These are phyloP conservation scores for Pichia sp. DNA, from an alignment of 1,139 yeast genomes.

Conservation along the genomic window DNA sequence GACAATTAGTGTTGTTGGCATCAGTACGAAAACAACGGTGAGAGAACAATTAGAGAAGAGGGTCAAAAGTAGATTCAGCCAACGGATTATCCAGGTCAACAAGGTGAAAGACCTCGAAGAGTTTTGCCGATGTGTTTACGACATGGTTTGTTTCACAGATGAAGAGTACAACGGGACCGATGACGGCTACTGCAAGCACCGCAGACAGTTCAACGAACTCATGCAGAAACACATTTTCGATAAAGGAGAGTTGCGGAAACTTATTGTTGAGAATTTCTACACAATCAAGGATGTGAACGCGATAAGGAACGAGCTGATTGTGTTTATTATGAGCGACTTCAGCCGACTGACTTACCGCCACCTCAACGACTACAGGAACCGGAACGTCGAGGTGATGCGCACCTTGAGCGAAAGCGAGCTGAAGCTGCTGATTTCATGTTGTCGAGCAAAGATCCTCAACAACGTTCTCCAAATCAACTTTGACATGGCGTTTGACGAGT, in stretches of 20 bases:
- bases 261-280: slow-evolving; percentile 47
- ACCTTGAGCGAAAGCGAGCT: slow-evolving; percentile 67
- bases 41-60: slow-evolving; percentile 85
- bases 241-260: slow-evolving; percentile 33
- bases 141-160: slow-evolving; percentile 20
- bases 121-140: slow-evolving; percentile 35
- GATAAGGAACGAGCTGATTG: slow-evolving; percentile 47
- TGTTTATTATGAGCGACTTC: slow-evolving; percentile 33
- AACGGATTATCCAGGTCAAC: slow-evolving; percentile 59
- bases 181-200: slow-evolving; percentile 21
- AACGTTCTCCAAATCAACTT: slow-evolving; percentile 60
- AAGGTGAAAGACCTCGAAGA: slow-evolving; percentile 45
- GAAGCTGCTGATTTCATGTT: slow-evolving; percentile 64
- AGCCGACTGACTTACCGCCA: slow-evolving; percentile 3
- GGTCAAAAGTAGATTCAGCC: slow-evolving; percentile 86
- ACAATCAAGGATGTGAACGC: slow-evolving; percentile 57
- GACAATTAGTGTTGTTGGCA: slow-evolving; percentile 80
- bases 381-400: slow-evolving; percentile 29
- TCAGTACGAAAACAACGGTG: slow-evolving; percentile 69
- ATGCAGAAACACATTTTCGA: slow-evolving; percentile 34
- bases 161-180: slow-evolving; percentile 17
- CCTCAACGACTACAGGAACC: slow-evolving; percentile 16
- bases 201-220: slow-evolving; percentile 48
- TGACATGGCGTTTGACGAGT: slow-evolving; percentile 75
- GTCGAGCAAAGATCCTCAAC: slow-evolving; percentile 61